These are phyloP conservation scores for Penicillium thymicola DNA, from an alignment of 2,329 filamentous ascomycete species.

Conservation along the genomic window DNA sequence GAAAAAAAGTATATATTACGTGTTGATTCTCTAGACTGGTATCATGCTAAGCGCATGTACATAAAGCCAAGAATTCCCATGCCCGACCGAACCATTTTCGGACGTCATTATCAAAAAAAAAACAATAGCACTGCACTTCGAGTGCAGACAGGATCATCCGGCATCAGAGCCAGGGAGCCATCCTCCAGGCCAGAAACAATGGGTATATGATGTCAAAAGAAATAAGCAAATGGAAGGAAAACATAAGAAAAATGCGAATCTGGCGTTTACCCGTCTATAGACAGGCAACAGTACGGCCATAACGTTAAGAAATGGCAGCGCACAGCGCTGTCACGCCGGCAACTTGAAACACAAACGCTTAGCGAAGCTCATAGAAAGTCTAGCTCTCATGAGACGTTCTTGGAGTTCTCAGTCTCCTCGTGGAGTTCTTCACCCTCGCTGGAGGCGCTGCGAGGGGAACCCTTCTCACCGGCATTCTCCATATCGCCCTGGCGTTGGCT, in stretches of 20 bases:
- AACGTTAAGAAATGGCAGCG: constrained; percentile 8
- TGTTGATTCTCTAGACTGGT: neutral
- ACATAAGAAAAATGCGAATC: constrained; percentile 4
- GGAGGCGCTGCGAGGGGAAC: constrained; percentile 8
- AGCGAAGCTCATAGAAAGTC: neutral
- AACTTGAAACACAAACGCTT: neutral
- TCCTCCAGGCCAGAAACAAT: constrained; percentile 10
- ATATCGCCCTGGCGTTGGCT: constrained; percentile 8
- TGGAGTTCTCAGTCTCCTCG: constrained; percentile 3
- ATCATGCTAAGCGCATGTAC: neutral
- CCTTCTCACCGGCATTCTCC: constrained; percentile 25
- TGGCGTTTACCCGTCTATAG: neutral
- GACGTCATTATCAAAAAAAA: constrained; percentile 6
- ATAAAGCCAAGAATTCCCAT: constrained; percentile 1
- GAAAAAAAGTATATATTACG: neutral
- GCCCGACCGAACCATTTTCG: constrained; percentile 1
- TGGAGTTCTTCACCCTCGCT: constrained; percentile 14
- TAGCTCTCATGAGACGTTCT: neutral
- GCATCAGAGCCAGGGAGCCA: neutral
- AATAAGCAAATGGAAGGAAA: neutral
- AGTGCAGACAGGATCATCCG: constrained; percentile 1
- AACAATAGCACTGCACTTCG: neutral
- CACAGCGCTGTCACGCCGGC: constrained; percentile 13
- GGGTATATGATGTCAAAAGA: constrained; percentile 15
- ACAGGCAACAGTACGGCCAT: constrained; percentile 4